Conservation (phyloP, 345 rosid species). For the Carallia pectinifolia region DNA sequence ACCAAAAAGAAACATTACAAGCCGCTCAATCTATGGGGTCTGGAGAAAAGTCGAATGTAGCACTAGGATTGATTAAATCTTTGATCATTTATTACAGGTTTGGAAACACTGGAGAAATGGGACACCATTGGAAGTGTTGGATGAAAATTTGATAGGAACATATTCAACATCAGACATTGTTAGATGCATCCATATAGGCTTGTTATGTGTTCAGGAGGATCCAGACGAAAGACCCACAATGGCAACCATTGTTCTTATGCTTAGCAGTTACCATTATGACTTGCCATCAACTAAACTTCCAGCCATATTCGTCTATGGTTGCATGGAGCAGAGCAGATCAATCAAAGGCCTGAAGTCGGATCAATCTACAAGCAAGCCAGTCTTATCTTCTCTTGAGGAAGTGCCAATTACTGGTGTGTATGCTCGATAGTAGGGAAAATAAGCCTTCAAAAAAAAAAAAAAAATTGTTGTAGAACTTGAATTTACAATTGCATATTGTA, state of each 20-base stretch:
- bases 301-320: background rate
- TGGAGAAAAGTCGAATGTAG: too few relatives aligned
- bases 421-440: too few relatives aligned
- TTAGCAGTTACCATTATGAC: background rate
- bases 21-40: too few relatives aligned
- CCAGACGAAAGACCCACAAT: conserved; percentile 4
- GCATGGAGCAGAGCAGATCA: background rate
- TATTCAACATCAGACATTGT: background rate
- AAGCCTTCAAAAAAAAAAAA: too few relatives aligned
- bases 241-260: background rate
- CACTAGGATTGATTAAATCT: background rate
- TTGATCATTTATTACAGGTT: background rate
- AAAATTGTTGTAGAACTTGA: too few relatives aligned
- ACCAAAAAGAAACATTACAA: too few relatives aligned
- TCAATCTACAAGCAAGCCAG: too few relatives aligned
- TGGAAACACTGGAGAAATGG: background rate
- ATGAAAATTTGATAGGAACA: background rate
- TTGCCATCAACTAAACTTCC: background rate
- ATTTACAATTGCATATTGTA: too few relatives aligned
- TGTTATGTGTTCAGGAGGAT: conserved; percentile 10
- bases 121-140: background rate
- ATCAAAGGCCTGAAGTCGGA: too few relatives aligned
- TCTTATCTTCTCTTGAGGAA: too few relatives aligned
- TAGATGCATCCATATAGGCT: conserved; percentile 8
- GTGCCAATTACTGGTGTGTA: too few relatives aligned